Conservation (phyloP, 371 early-diverging fungal genomes). For the Rhizomucor miehei region DNA sequence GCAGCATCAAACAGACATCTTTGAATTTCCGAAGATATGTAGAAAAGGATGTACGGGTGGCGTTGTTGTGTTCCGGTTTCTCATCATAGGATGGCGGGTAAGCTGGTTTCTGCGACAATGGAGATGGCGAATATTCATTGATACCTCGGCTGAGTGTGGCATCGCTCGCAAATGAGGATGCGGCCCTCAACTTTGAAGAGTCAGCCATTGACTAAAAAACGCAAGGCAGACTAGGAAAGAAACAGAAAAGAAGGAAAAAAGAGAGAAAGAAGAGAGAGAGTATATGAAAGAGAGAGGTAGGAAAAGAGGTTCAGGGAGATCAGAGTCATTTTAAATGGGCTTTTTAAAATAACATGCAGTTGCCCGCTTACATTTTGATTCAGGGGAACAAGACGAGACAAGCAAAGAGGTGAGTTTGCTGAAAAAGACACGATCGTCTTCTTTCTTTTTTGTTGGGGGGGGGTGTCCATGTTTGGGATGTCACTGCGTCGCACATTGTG, state of each 20-base stretch:
- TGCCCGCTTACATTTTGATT: not conserved
- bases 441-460: constrained; percentile 8
- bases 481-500: too few relatives aligned
- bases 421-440: not conserved
- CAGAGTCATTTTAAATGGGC: too few relatives aligned
- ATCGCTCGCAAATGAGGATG: constrained; percentile 18
- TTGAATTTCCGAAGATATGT: constrained; percentile 6
- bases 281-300: constrained; percentile 2
- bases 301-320: not conserved
- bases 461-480: too few relatives aligned
- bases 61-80: constrained; percentile 5
- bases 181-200: constrained; percentile 14
- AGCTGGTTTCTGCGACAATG: constrained; percentile 13
- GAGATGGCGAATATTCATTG: constrained; percentile 6
- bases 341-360: too few relatives aligned
- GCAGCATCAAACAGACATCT: constrained; percentile 2
- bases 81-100: constrained; percentile 13
- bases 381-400: not conserved
- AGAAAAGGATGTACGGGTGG: not conserved
- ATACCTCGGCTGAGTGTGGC: constrained; percentile 9
- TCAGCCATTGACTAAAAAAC: constrained; percentile 6
- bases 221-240: not conserved
- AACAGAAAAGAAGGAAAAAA: constrained; percentile 2
- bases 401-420: not conserved
- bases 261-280: constrained; percentile 8